These are phyloP conservation scores for Elsinoe arachidis DNA, from an alignment of 2,329 filamentous ascomycete species.

Conservation along the genomic window DNA sequence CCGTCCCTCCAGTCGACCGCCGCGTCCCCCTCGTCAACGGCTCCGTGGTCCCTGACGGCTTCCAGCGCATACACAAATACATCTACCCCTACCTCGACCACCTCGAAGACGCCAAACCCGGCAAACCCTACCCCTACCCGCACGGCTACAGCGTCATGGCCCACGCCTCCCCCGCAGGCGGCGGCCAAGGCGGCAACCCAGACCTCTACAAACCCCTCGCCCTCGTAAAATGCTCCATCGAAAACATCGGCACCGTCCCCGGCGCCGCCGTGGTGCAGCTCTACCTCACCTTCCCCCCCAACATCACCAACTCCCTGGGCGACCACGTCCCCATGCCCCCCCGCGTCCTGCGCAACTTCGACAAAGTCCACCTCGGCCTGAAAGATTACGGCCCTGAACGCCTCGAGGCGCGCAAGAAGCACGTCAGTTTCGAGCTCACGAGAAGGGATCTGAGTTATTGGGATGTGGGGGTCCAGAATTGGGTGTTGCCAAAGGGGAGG, in stretches of 20 bases:
- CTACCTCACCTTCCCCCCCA: conserved; percentile 41
- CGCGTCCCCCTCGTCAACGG: conserved; percentile 47
- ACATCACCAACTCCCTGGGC: conserved; percentile 22
- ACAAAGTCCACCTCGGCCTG: conserved; percentile 31
- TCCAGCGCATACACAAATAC: conserved; percentile 58
- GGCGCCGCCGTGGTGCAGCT: conserved; percentile 50
- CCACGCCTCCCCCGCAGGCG: conserved; percentile 55
- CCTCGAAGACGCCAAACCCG: conserved; percentile 39
- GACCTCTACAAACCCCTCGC: conserved; percentile 53
- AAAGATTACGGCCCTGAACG: conserved; percentile 12
- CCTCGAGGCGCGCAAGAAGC: conserved; percentile 17
- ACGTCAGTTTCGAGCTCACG: conserved; percentile 24
- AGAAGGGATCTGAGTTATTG: conserved; percentile 29
- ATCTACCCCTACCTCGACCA: conserved; percentile 62
- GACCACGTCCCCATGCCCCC: conserved; percentile 37
- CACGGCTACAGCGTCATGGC: conserved; percentile 46
- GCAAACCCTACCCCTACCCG: conserved; percentile 41
- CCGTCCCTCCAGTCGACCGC: conserved; percentile 49
- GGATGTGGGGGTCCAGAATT: conserved; percentile 29
- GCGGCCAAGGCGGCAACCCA: conserved; percentile 60
- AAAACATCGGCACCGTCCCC: conserved; percentile 51
- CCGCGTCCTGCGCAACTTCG: conserved; percentile 36
- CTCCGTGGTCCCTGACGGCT: conserved; percentile 52
- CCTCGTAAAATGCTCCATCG: conserved; percentile 44
- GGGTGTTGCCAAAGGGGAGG: conserved; percentile 27